Evolutionary conservation across 345 rosid species (phyloP).

Genomic region (Psidium friedrichsthalianum): DNA sequence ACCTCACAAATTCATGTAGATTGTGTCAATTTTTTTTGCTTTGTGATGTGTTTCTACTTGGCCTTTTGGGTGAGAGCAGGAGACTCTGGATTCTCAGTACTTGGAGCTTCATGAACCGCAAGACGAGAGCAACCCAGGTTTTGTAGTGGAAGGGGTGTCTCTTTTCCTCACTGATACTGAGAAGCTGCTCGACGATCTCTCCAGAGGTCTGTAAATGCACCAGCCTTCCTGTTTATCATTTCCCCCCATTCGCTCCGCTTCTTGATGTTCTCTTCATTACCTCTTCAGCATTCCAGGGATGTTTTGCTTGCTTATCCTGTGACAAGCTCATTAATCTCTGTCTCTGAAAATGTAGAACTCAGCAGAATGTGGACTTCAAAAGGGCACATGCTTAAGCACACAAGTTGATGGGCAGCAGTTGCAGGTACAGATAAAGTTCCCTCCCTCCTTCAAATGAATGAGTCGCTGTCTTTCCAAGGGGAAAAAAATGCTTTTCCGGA

Average conservation of each 20-base stretch:
- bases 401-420: constrained; percentile 94
- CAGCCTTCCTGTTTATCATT: neutral
- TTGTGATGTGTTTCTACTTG: neutral
- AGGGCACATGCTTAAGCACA: constrained; percentile 76
- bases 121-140: constrained; percentile 94
- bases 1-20: neutral
- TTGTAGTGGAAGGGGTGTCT: constrained; percentile 78
- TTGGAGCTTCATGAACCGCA: constrained; percentile 77
- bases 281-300: neutral
- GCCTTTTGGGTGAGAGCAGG: neutral
- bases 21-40: neutral
- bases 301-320: neutral
- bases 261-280: neutral
- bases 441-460: neutral
- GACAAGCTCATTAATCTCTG: neutral
- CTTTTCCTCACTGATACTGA: constrained; percentile 90
- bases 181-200: constrained; percentile 74
- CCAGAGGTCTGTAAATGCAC: constrained; percentile 42
- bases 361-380: constrained; percentile 70
- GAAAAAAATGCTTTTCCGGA: neutral
- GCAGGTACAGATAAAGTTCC: constrained; percentile 35
- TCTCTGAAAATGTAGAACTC: constrained; percentile 28
- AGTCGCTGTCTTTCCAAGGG: neutral
- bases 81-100: constrained; percentile 65
- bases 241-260: neutral